Base-by-base conservation (phyloP, 1,139 yeast species). In the Geotrichum histeridarum region DNA sequence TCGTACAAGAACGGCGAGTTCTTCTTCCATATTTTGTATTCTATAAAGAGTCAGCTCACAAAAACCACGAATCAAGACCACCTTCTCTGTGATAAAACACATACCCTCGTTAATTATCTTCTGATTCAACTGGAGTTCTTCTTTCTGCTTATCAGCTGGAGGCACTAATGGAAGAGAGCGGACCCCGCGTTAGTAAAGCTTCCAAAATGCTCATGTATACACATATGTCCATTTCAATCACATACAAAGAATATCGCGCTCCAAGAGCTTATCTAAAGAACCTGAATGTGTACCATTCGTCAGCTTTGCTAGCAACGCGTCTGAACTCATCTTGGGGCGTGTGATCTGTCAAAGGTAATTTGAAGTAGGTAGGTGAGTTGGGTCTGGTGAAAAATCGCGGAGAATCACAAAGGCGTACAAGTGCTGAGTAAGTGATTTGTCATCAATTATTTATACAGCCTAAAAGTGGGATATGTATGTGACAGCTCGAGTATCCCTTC, bases 1-100 rank as follows among this genome's bases (percentile, higher is more conserved):
- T 88, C 89, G 71, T 91, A 91, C 51, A 91, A 74, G 61, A 90
- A 77, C 12, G 97, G 97, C 8, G 89, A 87, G 2, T 95, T 83
- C 67, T 90, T 90, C 69, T 90, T 91, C 98, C 97, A 91, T 31
- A 66, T 62, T 50, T 66, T 66, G 58, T 65, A 66, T 53, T 66
- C 69, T 64, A 37, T n/a, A 4, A 35, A 2, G 4, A 8, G 45
- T 50, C 22, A 50, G 37, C 27, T n/a, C 27, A 14, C 4, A 30
- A 36, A 4, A 36, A 11, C 42, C 52, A 18, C 50, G 41, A 35
- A 36, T 42, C 30, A 9, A 38, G 30, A 12, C 42, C 7, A 4
- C 18, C n/a, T 9, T 5, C 27, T 5, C 37, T 33, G n/a, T 9
- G n/a, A 11, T n/a, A n/a, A n/a, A n/a, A 7, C n/a, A 44, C 68